A percentile compares a stretch with the other conserved stretches of the same genome.
phyloP scores from a whole-genome alignment of 2,329 filamentous ascomycete genomes.

The Apiospora hydei region DNA sequence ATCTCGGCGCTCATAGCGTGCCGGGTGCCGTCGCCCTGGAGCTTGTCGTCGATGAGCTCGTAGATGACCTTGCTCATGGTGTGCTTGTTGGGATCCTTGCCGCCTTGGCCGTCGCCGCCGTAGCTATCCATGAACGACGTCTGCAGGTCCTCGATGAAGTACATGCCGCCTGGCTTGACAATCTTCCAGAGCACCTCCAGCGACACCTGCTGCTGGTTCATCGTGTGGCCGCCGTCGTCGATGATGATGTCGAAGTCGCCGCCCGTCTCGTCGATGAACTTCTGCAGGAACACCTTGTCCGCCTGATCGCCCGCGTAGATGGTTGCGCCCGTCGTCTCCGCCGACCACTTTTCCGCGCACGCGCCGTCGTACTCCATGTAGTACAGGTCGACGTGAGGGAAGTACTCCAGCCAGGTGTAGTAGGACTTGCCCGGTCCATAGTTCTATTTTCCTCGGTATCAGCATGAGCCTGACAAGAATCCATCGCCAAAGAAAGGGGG shows the following conservation, averaged over 20 bases:
- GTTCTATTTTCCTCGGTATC: conserved; percentile 28
- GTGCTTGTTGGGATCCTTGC: conserved; percentile 33
- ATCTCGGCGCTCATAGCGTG: conserved; percentile 37
- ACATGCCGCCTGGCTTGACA: conserved; percentile 46
- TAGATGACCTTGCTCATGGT: conserved; percentile 40
- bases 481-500: background rate
- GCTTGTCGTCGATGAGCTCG: conserved; percentile 38
- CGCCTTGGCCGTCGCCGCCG: conserved; percentile 35
- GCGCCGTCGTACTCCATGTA: conserved; percentile 49
- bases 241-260: conserved; percentile 49
- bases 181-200: conserved; percentile 46
- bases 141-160: conserved; percentile 45
- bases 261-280: conserved; percentile 43
- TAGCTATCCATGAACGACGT: conserved; percentile 39
- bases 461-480: background rate
- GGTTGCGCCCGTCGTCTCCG: conserved; percentile 44
- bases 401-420: conserved; percentile 50
- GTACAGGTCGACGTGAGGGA: conserved; percentile 48
- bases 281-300: conserved; percentile 44
- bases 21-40: conserved; percentile 30
- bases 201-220: conserved; percentile 47
- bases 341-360: conserved; percentile 46
- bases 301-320: conserved; percentile 51
- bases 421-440: conserved; percentile 49
- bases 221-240: conserved; percentile 48